These are phyloP conservation scores for Thraustotheca clavata DNA, from an alignment of 352 stramenopile species.

Conservation along the genomic window DNA sequence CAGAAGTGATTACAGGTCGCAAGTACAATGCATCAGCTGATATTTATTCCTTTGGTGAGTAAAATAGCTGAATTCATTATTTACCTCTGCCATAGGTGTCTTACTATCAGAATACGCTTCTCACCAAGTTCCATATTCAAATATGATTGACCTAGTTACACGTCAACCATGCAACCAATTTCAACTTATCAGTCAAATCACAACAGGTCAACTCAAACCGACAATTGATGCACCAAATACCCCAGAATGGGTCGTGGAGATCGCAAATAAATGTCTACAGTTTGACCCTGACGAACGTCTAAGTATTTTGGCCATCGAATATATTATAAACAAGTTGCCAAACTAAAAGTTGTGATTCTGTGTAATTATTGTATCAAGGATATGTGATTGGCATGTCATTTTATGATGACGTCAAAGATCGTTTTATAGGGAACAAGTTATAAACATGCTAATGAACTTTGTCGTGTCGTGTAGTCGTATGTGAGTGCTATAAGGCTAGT, in stretches of 20 bases:
- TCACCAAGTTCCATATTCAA: neutral
- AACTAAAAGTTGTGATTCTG: too few relatives aligned
- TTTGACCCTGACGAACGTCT: neutral
- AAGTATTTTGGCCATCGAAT: too few relatives aligned
- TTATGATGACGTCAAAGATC: too few relatives aligned
- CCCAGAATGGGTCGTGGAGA: neutral
- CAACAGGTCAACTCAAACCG: neutral
- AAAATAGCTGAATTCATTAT: too few relatives aligned
- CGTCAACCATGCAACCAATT: neutral
- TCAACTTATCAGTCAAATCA: neutral
- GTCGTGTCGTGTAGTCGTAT: too few relatives aligned
- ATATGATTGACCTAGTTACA: conserved; percentile 6
- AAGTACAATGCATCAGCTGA: conserved; percentile 24
- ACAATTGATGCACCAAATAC: neutral
- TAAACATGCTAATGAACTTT: too few relatives aligned
- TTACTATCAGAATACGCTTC: conserved; percentile 15
- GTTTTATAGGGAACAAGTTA: too few relatives aligned
- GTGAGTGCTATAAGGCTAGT: too few relatives aligned
- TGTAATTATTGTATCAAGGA: too few relatives aligned
- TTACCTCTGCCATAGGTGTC: too few relatives aligned
- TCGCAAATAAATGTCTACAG: neutral
- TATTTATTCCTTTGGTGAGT: conserved; percentile 29
- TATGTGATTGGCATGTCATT: too few relatives aligned
- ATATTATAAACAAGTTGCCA: too few relatives aligned
- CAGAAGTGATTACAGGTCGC: conserved; percentile 24